These are phyloP conservation scores for Epichloe festucae DNA, from an alignment of 2,329 filamentous ascomycete species.

Conservation along the genomic window DNA sequence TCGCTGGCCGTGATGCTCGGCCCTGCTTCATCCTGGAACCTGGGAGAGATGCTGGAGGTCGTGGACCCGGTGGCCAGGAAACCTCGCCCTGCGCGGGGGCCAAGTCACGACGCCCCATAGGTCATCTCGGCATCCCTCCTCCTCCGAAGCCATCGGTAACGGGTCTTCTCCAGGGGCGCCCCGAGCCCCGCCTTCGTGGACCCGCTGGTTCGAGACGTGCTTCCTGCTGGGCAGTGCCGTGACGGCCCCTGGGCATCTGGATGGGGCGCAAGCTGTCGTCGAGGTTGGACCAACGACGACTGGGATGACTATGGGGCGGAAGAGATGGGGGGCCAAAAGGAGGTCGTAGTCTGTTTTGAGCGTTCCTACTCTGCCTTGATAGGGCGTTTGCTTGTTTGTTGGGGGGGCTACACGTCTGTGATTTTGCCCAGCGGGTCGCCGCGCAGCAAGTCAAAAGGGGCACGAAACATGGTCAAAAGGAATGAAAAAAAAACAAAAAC, in stretches of 20 bases:
- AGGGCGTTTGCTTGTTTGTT: neutral
- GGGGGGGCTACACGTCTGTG: too few relatives aligned
- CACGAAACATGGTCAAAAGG: neutral
- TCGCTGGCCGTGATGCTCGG: conserved; percentile 66
- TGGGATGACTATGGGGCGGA: conserved; percentile 49
- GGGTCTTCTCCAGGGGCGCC: conserved; percentile 61
- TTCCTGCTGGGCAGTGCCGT: conserved; percentile 56
- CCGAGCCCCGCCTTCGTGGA: conserved; percentile 49
- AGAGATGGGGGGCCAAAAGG: conserved; percentile 61
- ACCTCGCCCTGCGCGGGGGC: conserved; percentile 43
- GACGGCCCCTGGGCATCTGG: conserved; percentile 60
- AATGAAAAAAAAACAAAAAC: neutral
- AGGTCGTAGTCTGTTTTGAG: conserved; percentile 27
- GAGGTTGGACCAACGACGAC: conserved; percentile 33
- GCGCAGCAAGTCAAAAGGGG: too few relatives aligned
- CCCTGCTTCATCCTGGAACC: conserved; percentile 65
- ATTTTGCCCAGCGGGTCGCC: too few relatives aligned
- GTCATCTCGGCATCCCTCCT: conserved; percentile 71
- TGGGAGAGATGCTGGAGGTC: conserved; percentile 71
- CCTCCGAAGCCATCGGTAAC: conserved; percentile 65
- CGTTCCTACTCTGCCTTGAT: too few relatives aligned
- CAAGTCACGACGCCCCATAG: conserved; percentile 69
- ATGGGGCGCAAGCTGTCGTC: conserved; percentile 49
- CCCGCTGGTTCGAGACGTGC: conserved; percentile 76
- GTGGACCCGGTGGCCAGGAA: conserved; percentile 55